Conservation (phyloP, 106 monocot species). For the Phalaenopsis aphrodite region DNA sequence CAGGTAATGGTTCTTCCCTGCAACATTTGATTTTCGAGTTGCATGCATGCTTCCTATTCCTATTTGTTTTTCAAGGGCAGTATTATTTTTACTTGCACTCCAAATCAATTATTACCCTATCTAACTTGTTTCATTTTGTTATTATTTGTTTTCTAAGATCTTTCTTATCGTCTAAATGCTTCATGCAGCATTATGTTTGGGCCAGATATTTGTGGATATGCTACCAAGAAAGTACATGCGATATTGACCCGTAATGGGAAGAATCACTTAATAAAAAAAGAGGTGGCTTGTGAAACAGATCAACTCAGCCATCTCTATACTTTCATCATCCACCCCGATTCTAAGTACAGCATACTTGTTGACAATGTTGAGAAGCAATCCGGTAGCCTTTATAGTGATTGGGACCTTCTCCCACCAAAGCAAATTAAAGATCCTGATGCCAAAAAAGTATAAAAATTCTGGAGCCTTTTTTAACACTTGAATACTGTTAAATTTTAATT, state of each 20-base stretch:
- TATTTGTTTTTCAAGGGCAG: neutral
- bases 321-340: constrained; percentile 53
- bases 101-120: neutral
- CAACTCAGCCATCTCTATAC: constrained; percentile 62
- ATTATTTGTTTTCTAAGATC: neutral
- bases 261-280: constrained; percentile 57
- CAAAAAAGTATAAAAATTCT: constrained; percentile 32
- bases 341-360: constrained; percentile 49
- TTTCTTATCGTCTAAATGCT: neutral
- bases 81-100: neutral
- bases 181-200: constrained; percentile 66
- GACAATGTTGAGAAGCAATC: constrained; percentile 57
- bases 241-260: constrained; percentile 53
- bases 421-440: constrained; percentile 61
- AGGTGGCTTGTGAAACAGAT: constrained; percentile 58
- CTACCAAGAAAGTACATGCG: constrained; percentile 56
- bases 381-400: constrained; percentile 51
- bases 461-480: neutral
- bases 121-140: neutral
- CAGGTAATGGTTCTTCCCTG: constrained; percentile 8
- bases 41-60: neutral
- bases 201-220: constrained; percentile 62
- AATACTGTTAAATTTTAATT: neutral
- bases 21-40: neutral
- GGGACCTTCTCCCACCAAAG: constrained; percentile 69